phyloP scores from a whole-genome alignment of 805 yeast species.

The Myxozyma melibiosi region DNA sequence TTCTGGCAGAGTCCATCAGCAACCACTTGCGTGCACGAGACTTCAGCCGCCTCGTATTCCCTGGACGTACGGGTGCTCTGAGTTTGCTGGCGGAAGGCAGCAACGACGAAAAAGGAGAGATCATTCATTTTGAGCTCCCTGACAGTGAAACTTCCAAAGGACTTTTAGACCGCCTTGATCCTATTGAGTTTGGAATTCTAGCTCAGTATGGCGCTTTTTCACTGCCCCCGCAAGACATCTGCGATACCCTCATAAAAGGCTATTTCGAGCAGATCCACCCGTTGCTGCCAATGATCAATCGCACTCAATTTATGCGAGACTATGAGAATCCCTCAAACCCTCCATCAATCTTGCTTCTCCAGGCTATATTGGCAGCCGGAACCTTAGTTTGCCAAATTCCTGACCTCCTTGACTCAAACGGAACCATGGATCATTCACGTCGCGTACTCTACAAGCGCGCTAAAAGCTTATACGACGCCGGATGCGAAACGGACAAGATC shows the following conservation, averaged over 20 bases:
- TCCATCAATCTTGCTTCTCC: constrained; percentile 64
- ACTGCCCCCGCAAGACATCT: constrained; percentile 60
- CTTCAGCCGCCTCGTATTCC: constrained; percentile 46
- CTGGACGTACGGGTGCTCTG: constrained; percentile 57
- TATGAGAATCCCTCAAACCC: constrained; percentile 58
- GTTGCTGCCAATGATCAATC: constrained; percentile 65
- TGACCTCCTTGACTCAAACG: constrained; percentile 50
- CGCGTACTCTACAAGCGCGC: constrained; percentile 69
- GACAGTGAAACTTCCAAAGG: constrained; percentile 20
- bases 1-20: constrained; percentile 42
- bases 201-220: constrained; percentile 55
- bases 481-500: constrained; percentile 65
- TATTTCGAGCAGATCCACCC: constrained; percentile 70
- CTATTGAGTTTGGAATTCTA: constrained; percentile 65
- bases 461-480: constrained; percentile 69
- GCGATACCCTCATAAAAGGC: constrained; percentile 58
- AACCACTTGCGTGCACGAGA: constrained; percentile 35
- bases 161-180: constrained; percentile 45
- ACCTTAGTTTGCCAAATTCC: constrained; percentile 62
- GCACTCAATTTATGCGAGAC: constrained; percentile 59
- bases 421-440: constrained; percentile 53
- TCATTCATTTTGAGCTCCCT: constrained; percentile 43
- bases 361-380: constrained; percentile 69
- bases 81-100: constrained; percentile 50
- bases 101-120: constrained; percentile 46